A percentile compares a stretch with the other conserved stretches of the same genome.
Conservation (phyloP, 305 asterid genomes). For the Rubia tinctorum region DNA sequence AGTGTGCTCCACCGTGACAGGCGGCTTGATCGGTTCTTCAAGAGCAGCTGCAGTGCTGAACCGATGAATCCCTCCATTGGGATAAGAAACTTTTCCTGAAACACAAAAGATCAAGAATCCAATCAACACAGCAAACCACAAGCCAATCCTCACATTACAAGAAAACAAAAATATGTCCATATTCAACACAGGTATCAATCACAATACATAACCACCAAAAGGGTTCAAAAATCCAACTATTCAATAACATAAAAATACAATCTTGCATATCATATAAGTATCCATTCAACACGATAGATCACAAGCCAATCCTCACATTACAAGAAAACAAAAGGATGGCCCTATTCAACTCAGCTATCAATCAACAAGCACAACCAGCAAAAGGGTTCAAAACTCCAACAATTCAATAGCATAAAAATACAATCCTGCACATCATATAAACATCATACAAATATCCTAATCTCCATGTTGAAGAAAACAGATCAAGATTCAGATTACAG, state of each 20-base stretch:
- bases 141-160: background rate
- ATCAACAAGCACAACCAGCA: background rate
- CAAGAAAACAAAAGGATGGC: background rate
- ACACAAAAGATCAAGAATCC: conserved; percentile 12
- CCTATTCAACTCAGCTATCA: background rate
- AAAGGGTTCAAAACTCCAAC: background rate
- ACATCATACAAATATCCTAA: background rate
- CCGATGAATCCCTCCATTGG: conserved; percentile 39
- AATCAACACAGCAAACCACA: background rate
- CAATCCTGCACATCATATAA: background rate
- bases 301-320: conserved; percentile 1
- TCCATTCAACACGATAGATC: background rate
- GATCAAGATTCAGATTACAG: background rate
- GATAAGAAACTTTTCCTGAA: conserved; percentile 46
- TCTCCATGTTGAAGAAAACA: background rate
- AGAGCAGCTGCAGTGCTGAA: conserved; percentile 71
- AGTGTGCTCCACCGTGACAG: conserved; percentile 61
- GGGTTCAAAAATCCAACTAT: background rate
- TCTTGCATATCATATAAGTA: background rate
- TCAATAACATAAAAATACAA: background rate
- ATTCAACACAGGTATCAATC: background rate
- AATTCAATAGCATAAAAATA: background rate
- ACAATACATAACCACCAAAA: background rate
- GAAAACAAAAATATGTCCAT: background rate
- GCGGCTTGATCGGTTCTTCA: conserved; percentile 83